A percentile compares a stretch with the other conserved stretches of the same genome.
phyloP scores from a whole-genome alignment of 2,329 filamentous ascomycete genomes.

The Cyphellophora europaea region DNA sequence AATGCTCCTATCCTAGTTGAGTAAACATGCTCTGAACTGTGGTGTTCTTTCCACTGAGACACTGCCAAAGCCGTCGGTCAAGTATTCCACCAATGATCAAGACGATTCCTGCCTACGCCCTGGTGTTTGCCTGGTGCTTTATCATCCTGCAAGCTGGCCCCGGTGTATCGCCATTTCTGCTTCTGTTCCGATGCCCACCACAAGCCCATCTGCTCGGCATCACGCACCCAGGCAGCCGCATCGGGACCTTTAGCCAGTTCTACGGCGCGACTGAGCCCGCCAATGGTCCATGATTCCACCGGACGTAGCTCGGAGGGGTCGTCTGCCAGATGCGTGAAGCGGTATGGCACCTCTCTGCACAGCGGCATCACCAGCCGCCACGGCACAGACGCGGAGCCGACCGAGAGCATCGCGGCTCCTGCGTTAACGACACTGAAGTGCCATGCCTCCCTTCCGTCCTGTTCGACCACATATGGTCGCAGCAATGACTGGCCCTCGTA shows the following conservation, averaged over 20 bases:
- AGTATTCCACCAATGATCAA: slow-evolving; percentile 1
- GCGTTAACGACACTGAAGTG: slow-evolving; percentile 1
- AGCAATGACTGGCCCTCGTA: neutral
- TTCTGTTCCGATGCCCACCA: neutral
- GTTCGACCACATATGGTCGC: neutral
- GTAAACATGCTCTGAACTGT: too few species aligned
- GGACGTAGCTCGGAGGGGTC: neutral
- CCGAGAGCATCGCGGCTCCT: neutral
- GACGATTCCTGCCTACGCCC: neutral
- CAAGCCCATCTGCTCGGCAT: neutral
- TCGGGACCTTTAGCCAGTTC: neutral
- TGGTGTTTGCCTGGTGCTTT: neutral
- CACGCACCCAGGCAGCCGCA: neutral
- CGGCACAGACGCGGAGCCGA: neutral
- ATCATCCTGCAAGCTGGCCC: neutral
- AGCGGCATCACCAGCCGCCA: neutral
- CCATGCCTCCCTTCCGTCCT: neutral
- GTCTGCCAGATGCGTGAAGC: neutral
- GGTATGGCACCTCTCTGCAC: neutral
- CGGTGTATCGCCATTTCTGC: neutral
- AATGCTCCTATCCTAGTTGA: too few species aligned
- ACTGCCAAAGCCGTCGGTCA: too few species aligned
- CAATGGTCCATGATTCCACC: neutral
- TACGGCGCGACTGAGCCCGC: neutral
- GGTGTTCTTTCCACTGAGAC: too few species aligned